Evolutionary conservation across 2,329 filamentous ascomycete species (phyloP), one percentile per base, ranked within the genome.

Genomic region (Teratosphaeria viscida): DNA sequence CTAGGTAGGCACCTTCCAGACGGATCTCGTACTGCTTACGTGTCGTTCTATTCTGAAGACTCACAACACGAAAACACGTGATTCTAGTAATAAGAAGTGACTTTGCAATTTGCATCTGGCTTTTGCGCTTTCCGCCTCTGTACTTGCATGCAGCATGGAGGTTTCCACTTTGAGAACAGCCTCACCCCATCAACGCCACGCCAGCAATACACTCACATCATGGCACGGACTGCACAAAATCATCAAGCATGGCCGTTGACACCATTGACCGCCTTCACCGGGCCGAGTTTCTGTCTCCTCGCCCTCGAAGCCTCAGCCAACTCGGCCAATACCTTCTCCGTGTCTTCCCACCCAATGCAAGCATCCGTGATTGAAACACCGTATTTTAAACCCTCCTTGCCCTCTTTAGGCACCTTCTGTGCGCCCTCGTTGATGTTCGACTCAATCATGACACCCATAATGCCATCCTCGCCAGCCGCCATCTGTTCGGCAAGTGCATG

Each of bases 391-490:
- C 87, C 91, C 8, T 82, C 80, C 75, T 89, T 90, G 71, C 92
- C 92, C 77, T 95, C 90, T 59, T 85, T 81, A 37, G 92, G 90
- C 3, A 96, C 90, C 76, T 96, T 96, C 74, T 99, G 94, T 76
- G 82, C 89, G 66, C 92, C 87, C 78, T 96, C 92, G 70, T 92
- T 88, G 77, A 97, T 95, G 75, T 97, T 89, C 75, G 89, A 95
- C 80, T 99, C 94, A 70, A 99, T 95, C 94, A 99, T 99, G 61
- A 97, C 90, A 69, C 94, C 94, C 85, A 96, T 92, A 71, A 99
- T 94, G 55, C 81, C 87, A 2, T 82, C 82, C 78, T 97, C 92
- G 39, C 94, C 94, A 60, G 82, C 84, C 58, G 86, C 81, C 61
- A 99, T 89, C 77, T 99, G 94, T 70, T 89, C 85, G 1, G 89